Conservation (phyloP, 2,329 filamentous ascomycete genomes). For the Tricladium varicosporioides region DNA sequence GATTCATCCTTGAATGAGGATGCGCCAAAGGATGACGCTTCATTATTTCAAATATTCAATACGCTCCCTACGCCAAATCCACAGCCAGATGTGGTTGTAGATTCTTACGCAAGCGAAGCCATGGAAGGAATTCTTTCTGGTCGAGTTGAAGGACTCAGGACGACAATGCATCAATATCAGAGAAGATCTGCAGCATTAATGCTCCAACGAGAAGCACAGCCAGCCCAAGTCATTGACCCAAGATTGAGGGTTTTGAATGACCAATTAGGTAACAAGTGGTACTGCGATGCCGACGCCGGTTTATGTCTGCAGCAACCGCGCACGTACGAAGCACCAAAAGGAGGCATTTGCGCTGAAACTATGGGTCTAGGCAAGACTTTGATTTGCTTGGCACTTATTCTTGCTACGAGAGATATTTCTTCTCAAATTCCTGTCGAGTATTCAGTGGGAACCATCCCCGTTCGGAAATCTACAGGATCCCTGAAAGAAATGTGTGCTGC, state of each 20-base stretch:
- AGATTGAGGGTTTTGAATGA: conserved; percentile 60
- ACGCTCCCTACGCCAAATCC: conserved; percentile 67
- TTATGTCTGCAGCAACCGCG: conserved; percentile 63
- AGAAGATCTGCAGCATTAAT: conserved; percentile 76
- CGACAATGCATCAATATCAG: conserved; percentile 75
- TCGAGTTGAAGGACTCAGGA: conserved; percentile 56
- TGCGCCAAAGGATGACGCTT: conserved; percentile 40
- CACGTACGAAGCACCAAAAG: conserved; percentile 70
- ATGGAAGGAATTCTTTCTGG: conserved; percentile 56
- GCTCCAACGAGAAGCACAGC: conserved; percentile 74
- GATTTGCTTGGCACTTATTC: conserved; percentile 74
- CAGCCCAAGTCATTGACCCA: conserved; percentile 67
- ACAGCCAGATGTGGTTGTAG: conserved; percentile 44
- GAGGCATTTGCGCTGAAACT: conserved; percentile 77
- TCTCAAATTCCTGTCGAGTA: conserved; percentile 64
- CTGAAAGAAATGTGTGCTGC: conserved; percentile 76
- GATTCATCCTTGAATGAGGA: conserved; percentile 35
- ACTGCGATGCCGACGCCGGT: conserved; percentile 65
- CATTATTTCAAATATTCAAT: conserved; percentile 72
- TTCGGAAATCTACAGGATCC: conserved; percentile 51
- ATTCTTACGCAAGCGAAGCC: conserved; percentile 50
- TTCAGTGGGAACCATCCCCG: conserved; percentile 39
- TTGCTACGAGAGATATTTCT: conserved; percentile 70
- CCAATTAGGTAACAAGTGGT: conserved; percentile 63
- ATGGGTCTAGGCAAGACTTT: conserved; percentile 87